Conservation (phyloP, 371 early-diverging fungal genomes). For the Mortierella sp. region DNA sequence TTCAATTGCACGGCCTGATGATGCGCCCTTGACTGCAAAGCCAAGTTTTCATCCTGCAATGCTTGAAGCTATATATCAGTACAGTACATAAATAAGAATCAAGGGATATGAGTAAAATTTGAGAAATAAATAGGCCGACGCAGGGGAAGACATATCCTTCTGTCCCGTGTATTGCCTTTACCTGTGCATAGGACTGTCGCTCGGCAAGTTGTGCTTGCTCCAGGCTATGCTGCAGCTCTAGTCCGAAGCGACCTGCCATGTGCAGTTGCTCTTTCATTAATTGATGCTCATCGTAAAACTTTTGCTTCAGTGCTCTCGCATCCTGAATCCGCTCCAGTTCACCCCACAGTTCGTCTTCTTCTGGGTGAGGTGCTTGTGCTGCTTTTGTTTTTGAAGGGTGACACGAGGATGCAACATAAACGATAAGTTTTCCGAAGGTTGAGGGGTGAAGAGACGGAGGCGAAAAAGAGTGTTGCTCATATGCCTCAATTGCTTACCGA, state of each 20-base stretch:
- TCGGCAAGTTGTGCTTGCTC: conserved; percentile 49
- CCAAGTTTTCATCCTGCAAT: conserved; percentile 68
- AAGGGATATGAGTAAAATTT: neutral
- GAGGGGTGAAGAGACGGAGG: no score
- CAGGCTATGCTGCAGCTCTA: conserved; percentile 65
- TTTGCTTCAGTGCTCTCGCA: conserved; percentile 24
- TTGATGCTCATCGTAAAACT: conserved; percentile 38
- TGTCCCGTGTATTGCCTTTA: conserved; percentile 4
- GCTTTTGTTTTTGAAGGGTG: neutral
- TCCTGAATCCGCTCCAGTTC: conserved; percentile 38
- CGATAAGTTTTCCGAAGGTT: neutral
- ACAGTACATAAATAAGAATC: neutral
- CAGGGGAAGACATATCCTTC: no score
- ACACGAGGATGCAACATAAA: neutral
- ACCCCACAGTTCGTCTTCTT: conserved; percentile 44
- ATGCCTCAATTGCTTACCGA: conserved; percentile 21
- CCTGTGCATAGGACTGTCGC: conserved; percentile 53
- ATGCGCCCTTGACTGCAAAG: conserved; percentile 62
- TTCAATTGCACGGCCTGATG: conserved; percentile 45
- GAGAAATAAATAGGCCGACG: neutral
- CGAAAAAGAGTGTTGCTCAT: no score
- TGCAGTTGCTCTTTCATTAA: conserved; percentile 63
- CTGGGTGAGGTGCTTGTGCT: conserved; percentile 24
- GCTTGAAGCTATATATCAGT: conserved; percentile 64
- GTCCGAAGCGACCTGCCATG: conserved; percentile 71